Base-by-base conservation (phyloP, 768 basidiomycete genomes). In the Termitomyces sp. region DNA sequence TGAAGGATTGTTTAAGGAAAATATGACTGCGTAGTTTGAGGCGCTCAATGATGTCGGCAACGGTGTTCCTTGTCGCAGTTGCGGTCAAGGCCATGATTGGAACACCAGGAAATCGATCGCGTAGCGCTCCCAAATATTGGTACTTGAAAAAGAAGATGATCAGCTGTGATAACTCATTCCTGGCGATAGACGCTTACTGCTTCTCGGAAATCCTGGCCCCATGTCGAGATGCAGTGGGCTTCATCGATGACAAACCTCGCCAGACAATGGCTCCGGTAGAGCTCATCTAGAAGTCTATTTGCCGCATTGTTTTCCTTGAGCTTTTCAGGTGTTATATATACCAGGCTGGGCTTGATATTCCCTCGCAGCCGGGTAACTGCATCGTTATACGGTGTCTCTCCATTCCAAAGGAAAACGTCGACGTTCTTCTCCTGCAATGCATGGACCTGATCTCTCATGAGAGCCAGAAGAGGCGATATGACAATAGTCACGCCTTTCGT, bases 51-150 rank as follows among this genome's bases (percentile, higher is more conserved):
- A 99, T 91, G 71, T 98, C 95, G 22, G 83, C 78, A 47, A 89
- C 81, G 0, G 89, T 88, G 55, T 85, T 79, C 42, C 80, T 76
- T 67, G 92, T 93, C 4, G 96, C 97, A 0, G 96, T 99, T 7
- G 95, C 97, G 0, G 97, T 99, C 48, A 98, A 79, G 0, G 97
- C 97, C 85, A 98, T 97, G 66, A 98, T 89, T 0, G 97, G 96
- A 0, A 94, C 80, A 7, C 80, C 71, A 0, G 92, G 91, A 74
- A 84, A 98, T 16, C 83, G 82, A 15, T 80, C 75, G 47, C 95
- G 88, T 37, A 98, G 79, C 34, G 77, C 70, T 15, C 82, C 82
- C 41, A 98, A 75, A 30, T 78, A 74, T 55, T 82, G 79, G 69
- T 93, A 93, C 89, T 96, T 44, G n/a, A 6, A 55, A 60, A 18